Percentiles rank a stretch among this genome's conserved stretches.
These are phyloP conservation scores for Inga laurina DNA, from an alignment of 306 rosid genomes.

Conservation along the genomic window DNA sequence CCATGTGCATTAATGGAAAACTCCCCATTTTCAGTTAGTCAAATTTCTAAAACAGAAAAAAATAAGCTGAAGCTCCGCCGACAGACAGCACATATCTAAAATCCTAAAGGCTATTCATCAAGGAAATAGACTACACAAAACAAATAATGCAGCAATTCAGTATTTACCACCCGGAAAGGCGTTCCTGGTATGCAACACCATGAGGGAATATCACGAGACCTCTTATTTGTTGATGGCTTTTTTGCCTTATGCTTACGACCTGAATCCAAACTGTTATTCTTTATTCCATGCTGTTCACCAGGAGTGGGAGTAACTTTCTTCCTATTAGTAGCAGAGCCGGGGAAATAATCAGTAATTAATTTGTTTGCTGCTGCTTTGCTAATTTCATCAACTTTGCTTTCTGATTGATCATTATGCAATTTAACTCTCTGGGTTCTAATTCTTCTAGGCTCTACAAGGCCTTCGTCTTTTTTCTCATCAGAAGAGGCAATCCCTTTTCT, in stretches of 20 bases:
- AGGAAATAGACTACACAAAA: neutral
- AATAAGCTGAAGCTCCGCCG: neutral
- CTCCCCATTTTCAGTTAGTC: neutral
- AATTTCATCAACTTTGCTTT: constrained; percentile 40
- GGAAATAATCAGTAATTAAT: constrained; percentile 84
- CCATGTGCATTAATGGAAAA: constrained; percentile 13
- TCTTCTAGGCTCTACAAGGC: constrained; percentile 38
- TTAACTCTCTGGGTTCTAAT: constrained; percentile 44
- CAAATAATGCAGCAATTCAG: neutral
- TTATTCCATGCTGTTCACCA: constrained; percentile 38
- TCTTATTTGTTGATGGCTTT: constrained; percentile 44
- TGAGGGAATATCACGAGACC: constrained; percentile 63
- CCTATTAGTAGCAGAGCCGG: constrained; percentile 54
- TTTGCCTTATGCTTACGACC: constrained; percentile 44
- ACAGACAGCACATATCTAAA: neutral
- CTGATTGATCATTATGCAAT: constrained; percentile 42
- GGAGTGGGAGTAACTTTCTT: constrained; percentile 50
- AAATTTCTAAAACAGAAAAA: constrained; percentile 14
- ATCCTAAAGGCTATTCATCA: neutral
- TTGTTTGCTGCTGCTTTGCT: constrained; percentile 64
- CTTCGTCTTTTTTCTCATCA: constrained; percentile 37
- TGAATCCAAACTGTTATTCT: constrained; percentile 39
- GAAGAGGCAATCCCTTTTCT: constrained; percentile 47
- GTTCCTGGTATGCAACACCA: constrained; percentile 95
- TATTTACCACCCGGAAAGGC: constrained; percentile 84